Evolutionary conservation across 2,329 filamentous ascomycete genomes (phyloP).

Genomic region (Trichoderma atroviride): DNA sequence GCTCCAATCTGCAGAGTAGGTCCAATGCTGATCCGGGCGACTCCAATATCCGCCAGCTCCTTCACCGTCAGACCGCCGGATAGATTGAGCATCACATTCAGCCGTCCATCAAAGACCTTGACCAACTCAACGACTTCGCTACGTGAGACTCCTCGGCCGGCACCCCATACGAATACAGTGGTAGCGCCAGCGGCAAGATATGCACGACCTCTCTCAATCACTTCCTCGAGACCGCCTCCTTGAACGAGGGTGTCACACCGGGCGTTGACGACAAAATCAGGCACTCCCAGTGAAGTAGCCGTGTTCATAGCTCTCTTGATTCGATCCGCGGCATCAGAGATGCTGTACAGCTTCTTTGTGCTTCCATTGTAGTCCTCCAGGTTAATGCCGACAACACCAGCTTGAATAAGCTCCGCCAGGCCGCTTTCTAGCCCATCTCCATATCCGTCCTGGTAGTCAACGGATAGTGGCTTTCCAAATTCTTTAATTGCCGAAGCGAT

Average conservation of each 20-base stretch:
- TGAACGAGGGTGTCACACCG: conserved; percentile 2
- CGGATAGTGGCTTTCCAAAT: conserved; percentile 14
- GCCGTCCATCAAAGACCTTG: conserved; percentile 12
- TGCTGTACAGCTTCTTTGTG: conserved; percentile 9
- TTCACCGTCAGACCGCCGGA: conserved; percentile 7
- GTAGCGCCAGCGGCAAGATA: conserved; percentile 20
- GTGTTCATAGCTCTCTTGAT: background rate
- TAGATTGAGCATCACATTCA: conserved; percentile 16
- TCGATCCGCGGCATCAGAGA: background rate
- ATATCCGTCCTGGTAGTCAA: conserved; percentile 18
- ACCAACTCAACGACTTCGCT: conserved; percentile 5
- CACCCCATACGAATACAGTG: conserved; percentile 18
- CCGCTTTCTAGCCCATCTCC: conserved; percentile 14
- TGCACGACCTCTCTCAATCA: conserved; percentile 1
- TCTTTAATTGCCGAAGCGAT: conserved; percentile 14
- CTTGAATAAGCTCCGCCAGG: background rate
- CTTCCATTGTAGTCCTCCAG: conserved; percentile 16
- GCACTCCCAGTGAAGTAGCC: conserved; percentile 1
- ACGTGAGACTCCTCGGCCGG: background rate
- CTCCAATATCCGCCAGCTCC: conserved; percentile 9
- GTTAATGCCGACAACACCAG: conserved; percentile 15
- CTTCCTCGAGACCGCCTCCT: conserved; percentile 5
- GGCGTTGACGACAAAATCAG: conserved; percentile 20
- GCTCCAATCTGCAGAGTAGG: conserved; percentile 15
- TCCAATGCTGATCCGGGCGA: conserved; percentile 14